Evolutionary conservation across 2,329 filamentous ascomycete species (phyloP), one percentile per base, ranked within the genome.

Genomic region (Grosmannia serpens): DNA sequence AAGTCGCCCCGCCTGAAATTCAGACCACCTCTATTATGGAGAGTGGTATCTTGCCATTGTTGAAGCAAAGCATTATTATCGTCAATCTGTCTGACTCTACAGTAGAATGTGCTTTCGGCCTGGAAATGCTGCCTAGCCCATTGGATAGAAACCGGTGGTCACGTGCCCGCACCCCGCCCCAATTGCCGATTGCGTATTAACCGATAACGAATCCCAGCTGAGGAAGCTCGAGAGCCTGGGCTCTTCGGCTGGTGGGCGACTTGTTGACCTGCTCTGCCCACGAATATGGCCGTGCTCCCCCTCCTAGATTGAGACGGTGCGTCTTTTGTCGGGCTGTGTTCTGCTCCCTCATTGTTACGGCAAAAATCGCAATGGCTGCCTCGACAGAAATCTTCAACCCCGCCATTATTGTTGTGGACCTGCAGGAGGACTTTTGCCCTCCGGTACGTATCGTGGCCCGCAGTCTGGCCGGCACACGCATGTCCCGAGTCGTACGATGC

Each of bases 341-440:
- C n/a, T n/a, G n/a, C n/a, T n/a, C n/a, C n/a, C n/a, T n/a, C n/a
- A n/a, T n/a, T n/a, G n/a, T n/a, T n/a, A n/a, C n/a, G 44, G 31
- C 13, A 33, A 53, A 24, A 20, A 22, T n/a, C 11, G 22, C 20
- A 47, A 54, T 9, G 17, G 5, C 44, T 3, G 15, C 22, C 22
- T 20, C 52, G 31, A 10, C 46, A 26, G 54, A 60, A 13, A 51
- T 60, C 5, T 80, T 79, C 61, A 73, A 67, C 55, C 77, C 81
- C 4, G 80, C 80, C 2, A 72, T 84, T 27, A 72, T 96, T 53
- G 80, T 96, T 13, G 86, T 96, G 57, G 91, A 96, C 71, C 79
- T 95, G 68, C 94, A 97, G 73, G 87, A 96, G 71, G 92, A 97
- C 75, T 97, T 96, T 71, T 95, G 90, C 71, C 88, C 89, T 60